phyloP scores from a whole-genome alignment of 2,329 filamentous ascomycete genomes.

The Drechmeria coniospora region DNA sequence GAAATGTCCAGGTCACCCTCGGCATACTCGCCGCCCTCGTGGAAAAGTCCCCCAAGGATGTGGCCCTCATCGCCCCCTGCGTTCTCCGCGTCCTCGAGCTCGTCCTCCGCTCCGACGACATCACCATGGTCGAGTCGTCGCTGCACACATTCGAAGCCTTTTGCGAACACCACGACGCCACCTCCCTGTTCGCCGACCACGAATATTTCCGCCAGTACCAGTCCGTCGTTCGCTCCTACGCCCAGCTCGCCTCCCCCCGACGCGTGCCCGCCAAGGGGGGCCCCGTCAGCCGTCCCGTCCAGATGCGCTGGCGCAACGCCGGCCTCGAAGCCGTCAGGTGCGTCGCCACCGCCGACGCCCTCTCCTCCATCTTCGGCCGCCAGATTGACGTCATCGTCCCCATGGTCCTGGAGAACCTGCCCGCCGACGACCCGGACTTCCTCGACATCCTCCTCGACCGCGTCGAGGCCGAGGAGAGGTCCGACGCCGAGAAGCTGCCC shows the following conservation, averaged over 20 bases:
- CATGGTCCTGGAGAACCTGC: conserved; percentile 74
- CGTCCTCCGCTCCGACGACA: conserved; percentile 71
- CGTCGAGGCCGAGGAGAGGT: conserved; percentile 51
- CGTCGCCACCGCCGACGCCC: conserved; percentile 62
- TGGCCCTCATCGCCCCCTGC: conserved; percentile 74
- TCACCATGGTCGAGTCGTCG: conserved; percentile 85
- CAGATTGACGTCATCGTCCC: conserved; percentile 70
- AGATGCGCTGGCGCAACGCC: conserved; percentile 61
- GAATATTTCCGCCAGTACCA: conserved; percentile 72
- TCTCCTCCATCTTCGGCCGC: conserved; percentile 58
- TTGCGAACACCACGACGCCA: conserved; percentile 76
- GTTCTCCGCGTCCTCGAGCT: conserved; percentile 73
- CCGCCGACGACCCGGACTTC: conserved; percentile 56
- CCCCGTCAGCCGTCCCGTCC: conserved; percentile 52
- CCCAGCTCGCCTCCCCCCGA: conserved; percentile 58
- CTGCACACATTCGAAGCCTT: conserved; percentile 76
- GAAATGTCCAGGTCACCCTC: conserved; percentile 87
- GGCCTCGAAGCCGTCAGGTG: conserved; percentile 68
- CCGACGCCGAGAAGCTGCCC: conserved; percentile 45
- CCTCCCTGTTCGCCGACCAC: conserved; percentile 72
- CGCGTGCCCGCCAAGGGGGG: conserved; percentile 33
- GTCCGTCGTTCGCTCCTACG: conserved; percentile 65
- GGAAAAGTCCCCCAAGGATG: conserved; percentile 81
- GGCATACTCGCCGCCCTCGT: conserved; percentile 84
- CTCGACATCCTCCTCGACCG: conserved; percentile 53